Evolutionary conservation across 1,284 basidiomycete species (phyloP), one percentile per base, ranked within the genome.

Genomic region (Inonotus obliquus): DNA sequence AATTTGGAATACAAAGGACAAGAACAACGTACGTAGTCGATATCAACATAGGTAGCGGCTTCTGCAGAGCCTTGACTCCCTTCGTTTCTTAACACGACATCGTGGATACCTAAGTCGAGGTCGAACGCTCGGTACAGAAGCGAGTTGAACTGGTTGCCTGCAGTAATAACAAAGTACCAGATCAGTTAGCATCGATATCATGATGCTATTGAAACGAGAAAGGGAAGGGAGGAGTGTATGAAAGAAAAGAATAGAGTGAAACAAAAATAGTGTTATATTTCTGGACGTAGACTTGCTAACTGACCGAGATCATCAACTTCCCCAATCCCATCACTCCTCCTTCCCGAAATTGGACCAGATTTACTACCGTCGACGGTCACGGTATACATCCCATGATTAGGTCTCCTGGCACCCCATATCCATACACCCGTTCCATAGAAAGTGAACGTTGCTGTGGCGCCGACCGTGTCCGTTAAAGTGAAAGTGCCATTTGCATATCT

Each of bases 401-500:
- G 55, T 9, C 74, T 66, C 61, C 71, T 71, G 2, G 73, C 64
- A 7, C 75, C 75, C 65, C 68, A 75, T n/a, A 76, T 59, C 61
- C 69, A 67, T 2, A 75, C 67, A 17, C 66, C 66, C 23, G 70
- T 75, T 9, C 73, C 71, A 57, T 70, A 73, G 65, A 74, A 77
- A 1, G 65, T 60, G 62, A 78, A 74, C 1, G 69, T 69, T 17
- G 71, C 70, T 17, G 65, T 69, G 1, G 70, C 71, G 2, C 69
- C 67, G 13, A 53, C 59, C 14, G 63, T 59, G 13, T 65, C 67
- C 0, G 74, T 73, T 1, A 70, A 64, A 44, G 68, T 74, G 59
- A 73, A 77, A n/a, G 65, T 66, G 47, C 69, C 73, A 49, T 39
- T 69, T 68, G 45, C 71, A 63, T 76, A 77, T 29, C 74, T 74